Evolutionary conservation across 169 alveolate genomes (phyloP).

Genomic region (Eimeria falciformis): DNA sequence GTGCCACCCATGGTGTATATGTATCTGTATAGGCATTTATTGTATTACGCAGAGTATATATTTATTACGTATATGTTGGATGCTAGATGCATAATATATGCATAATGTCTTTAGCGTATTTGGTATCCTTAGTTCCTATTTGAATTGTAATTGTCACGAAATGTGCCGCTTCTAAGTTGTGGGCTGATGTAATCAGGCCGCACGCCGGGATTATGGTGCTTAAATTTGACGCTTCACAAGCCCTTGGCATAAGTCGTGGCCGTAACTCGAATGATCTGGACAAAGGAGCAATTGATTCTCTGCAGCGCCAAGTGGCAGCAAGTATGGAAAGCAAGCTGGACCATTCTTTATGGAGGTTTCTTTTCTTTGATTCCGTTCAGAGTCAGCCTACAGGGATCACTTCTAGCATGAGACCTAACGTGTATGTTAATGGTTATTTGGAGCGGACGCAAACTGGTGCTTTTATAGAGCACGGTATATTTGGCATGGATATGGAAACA

Average conservation of each 20-base stretch:
- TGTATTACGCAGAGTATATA: no score
- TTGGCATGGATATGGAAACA: conserved; percentile 72
- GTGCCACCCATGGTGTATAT: no score
- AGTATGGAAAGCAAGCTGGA: conserved; percentile 63
- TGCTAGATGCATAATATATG: no score
- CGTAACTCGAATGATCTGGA: conserved; percentile 25
- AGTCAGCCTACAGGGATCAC: conserved; percentile 45
- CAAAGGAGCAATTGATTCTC: conserved; percentile 60
- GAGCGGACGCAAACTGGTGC: conserved; percentile 48
- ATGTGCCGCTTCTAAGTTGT: no score
- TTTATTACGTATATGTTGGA: no score
- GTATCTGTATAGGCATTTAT: no score
- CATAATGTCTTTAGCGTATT: no score
- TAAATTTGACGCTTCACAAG: conserved; percentile 44
- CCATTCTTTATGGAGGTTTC: conserved; percentile 54
- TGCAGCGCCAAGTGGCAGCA: conserved; percentile 75
- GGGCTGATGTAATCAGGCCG: no score
- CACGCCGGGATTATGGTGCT: conserved; percentile 71
- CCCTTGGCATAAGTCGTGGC: conserved; percentile 17
- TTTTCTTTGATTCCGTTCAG: conserved; percentile 28
- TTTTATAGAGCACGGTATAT: conserved; percentile 58
- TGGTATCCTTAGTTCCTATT: no score
- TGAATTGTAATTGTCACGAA: no score
- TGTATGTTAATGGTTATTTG: conserved; percentile 68
- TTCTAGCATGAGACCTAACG: conserved; percentile 59